A percentile compares a stretch with the other conserved stretches of the same genome.
Conservation (phyloP, 352 stramenopile species). For the Pythium grandisporangium region DNA sequence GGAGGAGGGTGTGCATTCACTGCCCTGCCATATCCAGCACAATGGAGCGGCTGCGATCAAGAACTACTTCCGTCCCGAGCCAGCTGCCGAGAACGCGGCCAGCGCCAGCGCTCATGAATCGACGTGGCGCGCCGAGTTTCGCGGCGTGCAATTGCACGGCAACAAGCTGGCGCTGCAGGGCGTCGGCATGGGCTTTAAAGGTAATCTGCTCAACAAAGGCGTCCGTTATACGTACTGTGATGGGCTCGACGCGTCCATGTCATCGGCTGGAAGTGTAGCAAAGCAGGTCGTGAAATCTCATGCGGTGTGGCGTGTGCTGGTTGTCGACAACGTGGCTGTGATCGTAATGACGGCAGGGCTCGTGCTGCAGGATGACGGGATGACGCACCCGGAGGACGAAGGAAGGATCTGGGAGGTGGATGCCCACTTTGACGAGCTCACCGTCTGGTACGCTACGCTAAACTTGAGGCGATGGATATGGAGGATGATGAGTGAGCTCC, state of each 20-base stretch:
- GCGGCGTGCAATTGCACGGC: conserved; percentile 55
- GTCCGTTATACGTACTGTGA: too few relatives aligned
- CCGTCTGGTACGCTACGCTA: conserved; percentile 34
- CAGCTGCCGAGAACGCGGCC: conserved; percentile 12
- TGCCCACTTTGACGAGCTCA: conserved; percentile 62
- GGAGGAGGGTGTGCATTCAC: conserved; percentile 53
- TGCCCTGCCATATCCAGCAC: conserved; percentile 68
- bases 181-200: conserved; percentile 30
- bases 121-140: conserved; percentile 41
- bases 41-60: conserved; percentile 56
- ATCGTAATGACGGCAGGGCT: too few relatives aligned
- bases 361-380: conserved; percentile 47
- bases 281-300: too few relatives aligned
- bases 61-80: conserved; percentile 58
- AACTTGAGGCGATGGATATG: too few relatives aligned
- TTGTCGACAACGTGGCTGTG: too few relatives aligned
- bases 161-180: conserved; percentile 25
- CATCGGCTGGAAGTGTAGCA: too few relatives aligned
- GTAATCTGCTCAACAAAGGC: too few relatives aligned
- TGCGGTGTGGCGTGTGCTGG: too few relatives aligned
- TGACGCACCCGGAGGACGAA: conserved; percentile 47
- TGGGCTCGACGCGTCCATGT: too few relatives aligned
- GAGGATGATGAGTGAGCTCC: too few relatives aligned
- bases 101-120: conserved; percentile 4
- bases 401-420: conserved; percentile 71